A percentile compares a stretch with the other conserved stretches of the same genome.
phyloP scores from a whole-genome alignment of 495 filamentous ascomycete genomes.

The Filosporella fistucella region DNA sequence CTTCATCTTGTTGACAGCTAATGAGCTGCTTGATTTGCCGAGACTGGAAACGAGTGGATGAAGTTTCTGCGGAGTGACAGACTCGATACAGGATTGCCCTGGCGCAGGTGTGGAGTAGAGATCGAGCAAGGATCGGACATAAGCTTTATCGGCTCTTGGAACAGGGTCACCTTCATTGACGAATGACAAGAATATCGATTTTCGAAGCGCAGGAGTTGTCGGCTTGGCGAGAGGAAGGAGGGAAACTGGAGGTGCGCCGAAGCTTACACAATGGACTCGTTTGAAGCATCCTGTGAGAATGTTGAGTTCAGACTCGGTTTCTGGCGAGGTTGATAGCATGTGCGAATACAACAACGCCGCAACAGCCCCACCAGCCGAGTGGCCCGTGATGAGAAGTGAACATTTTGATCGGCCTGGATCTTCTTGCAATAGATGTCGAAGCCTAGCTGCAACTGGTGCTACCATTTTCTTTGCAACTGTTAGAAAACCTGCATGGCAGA shows the following conservation, averaged over 20 bases:
- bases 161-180: constrained; percentile 86
- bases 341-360: constrained; percentile 74
- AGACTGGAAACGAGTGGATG: constrained; percentile 6
- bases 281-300: constrained; percentile 64
- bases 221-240: constrained; percentile 63
- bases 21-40: constrained; percentile 16
- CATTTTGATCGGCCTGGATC: constrained; percentile 60
- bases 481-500: constrained; percentile 75
- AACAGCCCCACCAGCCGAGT: constrained; percentile 79
- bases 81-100: constrained; percentile 12
- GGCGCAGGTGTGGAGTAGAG: constrained; percentile 64
- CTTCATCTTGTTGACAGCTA: constrained; percentile 7
- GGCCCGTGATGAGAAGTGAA: constrained; percentile 76
- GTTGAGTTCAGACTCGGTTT: constrained; percentile 59
- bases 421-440: constrained; percentile 63
- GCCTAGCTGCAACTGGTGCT: constrained; percentile 60
- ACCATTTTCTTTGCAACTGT: constrained; percentile 72
- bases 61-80: constrained; percentile 4
- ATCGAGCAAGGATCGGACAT: constrained; percentile 64
- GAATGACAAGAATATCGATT: constrained; percentile 70
- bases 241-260: constrained; percentile 74
- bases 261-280: constrained; percentile 75
- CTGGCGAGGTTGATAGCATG: constrained; percentile 56
- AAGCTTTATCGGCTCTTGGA: constrained; percentile 66
- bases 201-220: constrained; percentile 37